Base-by-base conservation (phyloP, 495 filamentous ascomycete species). In the Penicillium coprophilum region DNA sequence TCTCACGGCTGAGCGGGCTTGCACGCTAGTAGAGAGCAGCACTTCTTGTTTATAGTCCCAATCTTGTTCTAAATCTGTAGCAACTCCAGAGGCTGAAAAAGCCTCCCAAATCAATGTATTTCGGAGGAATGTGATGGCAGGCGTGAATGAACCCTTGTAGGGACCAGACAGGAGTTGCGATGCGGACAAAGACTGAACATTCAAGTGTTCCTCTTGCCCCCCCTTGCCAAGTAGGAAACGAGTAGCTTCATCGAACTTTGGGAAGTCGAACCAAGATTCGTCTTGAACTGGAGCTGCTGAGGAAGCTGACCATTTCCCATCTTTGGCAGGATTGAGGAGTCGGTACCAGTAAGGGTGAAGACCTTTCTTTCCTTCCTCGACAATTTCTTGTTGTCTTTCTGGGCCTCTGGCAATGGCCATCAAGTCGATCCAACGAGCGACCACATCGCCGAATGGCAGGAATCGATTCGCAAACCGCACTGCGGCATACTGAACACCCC, bases 391-490 rank as follows among this genome's bases (percentile, higher is more conserved):
- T 46, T 87, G 81, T 63, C 90, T 86, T 5, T 76, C 72, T 10
- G 70, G 64, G 1, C 80, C 80, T 19, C 78, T 79, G 34, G 86
- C 82, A 40, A 95, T 70, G 39, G 91, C 91, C 57, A 96, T 78
- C 30, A 97, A 77, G 71, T 96, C 82, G 46, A 95, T 87, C 91
- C 91, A 97, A 43, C 93, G 83, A 38, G 87, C 94, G 20, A 84
- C 77, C 12, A 91, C 79, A 64, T 95, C 90, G 34, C 73, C 77
- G 58, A 87, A 97, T 2, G 87, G 85, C 11, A 98, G 77, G 62
- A 91, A 96, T n/a, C 88, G 79, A 62, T 97, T 97, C 3, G 91
- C 88, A 77, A 92, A 97, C 23, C 91, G 87, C 5, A 94, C 82
- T n/a, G 88, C 87, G 19, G 88, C 83, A 71, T 91, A 93, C 8